These are phyloP conservation scores for Cytospora chrysosperma DNA, from an alignment of 2,329 filamentous ascomycete species.

Conservation along the genomic window DNA sequence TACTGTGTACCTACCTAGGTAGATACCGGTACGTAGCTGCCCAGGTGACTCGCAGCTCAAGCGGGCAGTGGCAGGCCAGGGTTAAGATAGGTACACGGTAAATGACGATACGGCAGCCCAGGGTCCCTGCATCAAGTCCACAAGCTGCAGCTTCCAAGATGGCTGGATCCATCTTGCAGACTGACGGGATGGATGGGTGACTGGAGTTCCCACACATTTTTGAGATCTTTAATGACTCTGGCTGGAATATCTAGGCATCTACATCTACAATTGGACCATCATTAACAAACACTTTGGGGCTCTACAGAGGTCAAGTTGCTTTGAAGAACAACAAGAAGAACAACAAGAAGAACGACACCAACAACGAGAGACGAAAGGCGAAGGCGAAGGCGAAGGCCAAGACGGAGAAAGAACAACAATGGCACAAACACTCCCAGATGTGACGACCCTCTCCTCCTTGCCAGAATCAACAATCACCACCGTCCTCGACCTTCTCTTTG, in stretches of 20 bases:
- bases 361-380: neutral
- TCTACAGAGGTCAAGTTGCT: too few species aligned
- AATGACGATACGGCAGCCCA: neutral
- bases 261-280: neutral
- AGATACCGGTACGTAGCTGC: neutral
- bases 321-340: too few species aligned
- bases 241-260: too few species aligned
- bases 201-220: neutral
- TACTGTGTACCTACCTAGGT: too few species aligned
- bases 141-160: neutral
- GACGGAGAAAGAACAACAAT: neutral
- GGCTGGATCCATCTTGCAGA: neutral
- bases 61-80: neutral
- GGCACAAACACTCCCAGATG: constrained; percentile 50
- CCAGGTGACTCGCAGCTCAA: too few species aligned
- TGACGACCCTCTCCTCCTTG: constrained; percentile 55
- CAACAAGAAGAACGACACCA: too few species aligned
- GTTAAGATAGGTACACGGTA: too few species aligned
- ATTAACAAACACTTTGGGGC: too few species aligned
- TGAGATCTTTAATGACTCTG: neutral
- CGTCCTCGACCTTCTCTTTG: constrained; percentile 78
- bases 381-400: neutral
- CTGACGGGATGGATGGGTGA: too few species aligned
- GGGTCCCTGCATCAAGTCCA: too few species aligned
- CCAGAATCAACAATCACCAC: constrained; percentile 53